phyloP scores from a whole-genome alignment of 495 filamentous ascomycete species.

The Beverwykella pulmonaria region DNA sequence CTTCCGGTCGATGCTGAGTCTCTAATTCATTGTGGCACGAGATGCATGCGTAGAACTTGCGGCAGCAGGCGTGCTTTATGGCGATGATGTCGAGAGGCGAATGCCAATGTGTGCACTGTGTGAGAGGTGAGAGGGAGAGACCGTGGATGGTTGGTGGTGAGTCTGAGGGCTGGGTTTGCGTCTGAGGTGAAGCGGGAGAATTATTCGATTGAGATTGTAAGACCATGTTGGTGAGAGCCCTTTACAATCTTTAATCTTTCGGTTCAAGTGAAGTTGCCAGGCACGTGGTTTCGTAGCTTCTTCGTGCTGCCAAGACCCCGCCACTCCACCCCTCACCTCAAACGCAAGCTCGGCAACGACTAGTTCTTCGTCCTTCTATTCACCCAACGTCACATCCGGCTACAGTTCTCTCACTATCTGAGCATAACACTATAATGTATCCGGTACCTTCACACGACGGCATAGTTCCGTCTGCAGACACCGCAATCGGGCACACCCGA shows the following conservation, averaged over 20 bases:
- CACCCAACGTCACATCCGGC: neutral
- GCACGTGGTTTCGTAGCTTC: neutral
- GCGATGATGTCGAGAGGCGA: slow-evolving; percentile 37
- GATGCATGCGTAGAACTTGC: slow-evolving; percentile 37
- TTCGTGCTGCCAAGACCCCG: neutral
- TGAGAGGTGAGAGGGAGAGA: slow-evolving; percentile 20
- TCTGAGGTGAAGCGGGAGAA: neutral
- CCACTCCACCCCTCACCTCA: neutral
- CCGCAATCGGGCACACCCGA: neutral
- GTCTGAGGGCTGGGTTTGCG: neutral
- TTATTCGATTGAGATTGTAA: neutral
- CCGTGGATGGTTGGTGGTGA: slow-evolving; percentile 22
- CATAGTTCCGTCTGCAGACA: neutral
- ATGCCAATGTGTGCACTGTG: slow-evolving; percentile 32
- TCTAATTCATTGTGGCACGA: slow-evolving; percentile 28
- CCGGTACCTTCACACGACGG: neutral
- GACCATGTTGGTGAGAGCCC: neutral
- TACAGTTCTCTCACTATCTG: neutral
- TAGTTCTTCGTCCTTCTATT: neutral
- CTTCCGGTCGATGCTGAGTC: neutral
- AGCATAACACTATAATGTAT: neutral
- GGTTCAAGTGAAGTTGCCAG: neutral
- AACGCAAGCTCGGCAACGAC: too few relatives aligned
- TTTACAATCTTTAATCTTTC: neutral
- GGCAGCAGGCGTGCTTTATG: slow-evolving; percentile 35